Percentiles rank a stretch among this genome's conserved stretches.
phyloP scores from a whole-genome alignment of 1,284 basidiomycete genomes.

The Phellinidium pouzarii region DNA sequence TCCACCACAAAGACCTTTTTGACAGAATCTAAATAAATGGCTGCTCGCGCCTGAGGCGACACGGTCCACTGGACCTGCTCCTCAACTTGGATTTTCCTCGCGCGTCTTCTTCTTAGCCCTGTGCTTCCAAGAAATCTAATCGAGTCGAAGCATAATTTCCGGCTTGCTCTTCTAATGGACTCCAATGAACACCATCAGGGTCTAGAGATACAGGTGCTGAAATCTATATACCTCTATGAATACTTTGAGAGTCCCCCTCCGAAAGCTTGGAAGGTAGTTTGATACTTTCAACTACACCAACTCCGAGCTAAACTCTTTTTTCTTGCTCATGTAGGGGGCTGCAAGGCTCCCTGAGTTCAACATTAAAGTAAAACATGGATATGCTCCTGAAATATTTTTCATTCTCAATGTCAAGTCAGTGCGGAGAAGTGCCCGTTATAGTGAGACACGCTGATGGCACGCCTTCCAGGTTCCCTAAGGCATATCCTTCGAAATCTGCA shows the following conservation, averaged over 20 bases:
- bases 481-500: conserved; percentile 61
- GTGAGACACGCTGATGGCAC: neutral
- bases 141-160: neutral
- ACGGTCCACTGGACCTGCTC: conserved; percentile 64
- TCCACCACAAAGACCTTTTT: conserved; percentile 2
- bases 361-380: conserved; percentile 60
- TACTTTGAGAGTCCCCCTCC: conserved; percentile 67
- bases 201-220: conserved; percentile 67
- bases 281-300: neutral
- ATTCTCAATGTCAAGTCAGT: conserved; percentile 63
- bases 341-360: conserved; percentile 64
- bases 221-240: conserved; percentile 71
- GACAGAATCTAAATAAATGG: conserved; percentile 1
- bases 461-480: conserved; percentile 63
- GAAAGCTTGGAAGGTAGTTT: conserved; percentile 71
- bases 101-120: neutral
- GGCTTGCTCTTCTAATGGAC: conserved; percentile 45
- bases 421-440: neutral
- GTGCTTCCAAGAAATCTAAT: neutral
- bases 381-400: conserved; percentile 50
- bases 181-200: conserved; percentile 64
- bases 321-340: conserved; percentile 43
- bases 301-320: neutral
- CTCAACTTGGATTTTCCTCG: conserved; percentile 26
- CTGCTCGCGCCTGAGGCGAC: conserved; percentile 52